Evolutionary conservation across 1,284 basidiomycete genomes (phyloP).

Genomic region (Volvariella volvacea): DNA sequence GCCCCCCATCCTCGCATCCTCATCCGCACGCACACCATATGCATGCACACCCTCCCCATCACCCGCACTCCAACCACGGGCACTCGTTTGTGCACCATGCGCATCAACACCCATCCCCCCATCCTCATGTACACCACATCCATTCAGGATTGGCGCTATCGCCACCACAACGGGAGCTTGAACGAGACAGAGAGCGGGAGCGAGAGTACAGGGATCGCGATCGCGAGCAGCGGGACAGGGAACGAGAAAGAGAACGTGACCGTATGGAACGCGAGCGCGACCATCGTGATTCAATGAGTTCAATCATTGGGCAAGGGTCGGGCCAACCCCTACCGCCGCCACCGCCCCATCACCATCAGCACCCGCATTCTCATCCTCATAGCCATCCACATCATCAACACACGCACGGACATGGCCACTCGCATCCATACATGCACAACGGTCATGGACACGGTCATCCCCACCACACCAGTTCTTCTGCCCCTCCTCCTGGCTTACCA

Average conservation of each 20-base stretch:
- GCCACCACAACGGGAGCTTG: slow-evolving; percentile 5
- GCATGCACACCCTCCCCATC: slow-evolving; percentile 2
- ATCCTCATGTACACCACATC: slow-evolving; percentile 3
- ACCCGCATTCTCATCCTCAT: slow-evolving; percentile 6
- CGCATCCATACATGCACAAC: too few relatives aligned
- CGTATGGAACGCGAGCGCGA: slow-evolving; percentile 3
- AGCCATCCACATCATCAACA: neutral
- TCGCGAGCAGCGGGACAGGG: slow-evolving; percentile 2
- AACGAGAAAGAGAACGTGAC: slow-evolving; percentile 7
- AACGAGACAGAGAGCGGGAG: slow-evolving; percentile 10
- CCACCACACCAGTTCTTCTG: neutral
- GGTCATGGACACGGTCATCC: slow-evolving; percentile 6
- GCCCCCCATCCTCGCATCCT: slow-evolving; percentile 2
- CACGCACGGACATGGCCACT: too few relatives aligned
- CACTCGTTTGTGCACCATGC: slow-evolving; percentile 3
- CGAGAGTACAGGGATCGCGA: slow-evolving; percentile 18
- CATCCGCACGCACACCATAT: slow-evolving; percentile 3
- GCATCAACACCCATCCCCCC: slow-evolving; percentile 1
- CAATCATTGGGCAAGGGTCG: too few relatives aligned
- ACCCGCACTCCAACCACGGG: slow-evolving; percentile 5
- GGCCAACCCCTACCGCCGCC: neutral
- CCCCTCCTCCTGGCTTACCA: slow-evolving; percentile 1
- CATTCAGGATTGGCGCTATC: slow-evolving; percentile 8
- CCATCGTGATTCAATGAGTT: neutral
- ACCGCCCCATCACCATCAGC: slow-evolving; percentile 6